These are phyloP conservation scores for Boechera retrofracta DNA, from an alignment of 345 rosid genomes.

Conservation along the genomic window DNA sequence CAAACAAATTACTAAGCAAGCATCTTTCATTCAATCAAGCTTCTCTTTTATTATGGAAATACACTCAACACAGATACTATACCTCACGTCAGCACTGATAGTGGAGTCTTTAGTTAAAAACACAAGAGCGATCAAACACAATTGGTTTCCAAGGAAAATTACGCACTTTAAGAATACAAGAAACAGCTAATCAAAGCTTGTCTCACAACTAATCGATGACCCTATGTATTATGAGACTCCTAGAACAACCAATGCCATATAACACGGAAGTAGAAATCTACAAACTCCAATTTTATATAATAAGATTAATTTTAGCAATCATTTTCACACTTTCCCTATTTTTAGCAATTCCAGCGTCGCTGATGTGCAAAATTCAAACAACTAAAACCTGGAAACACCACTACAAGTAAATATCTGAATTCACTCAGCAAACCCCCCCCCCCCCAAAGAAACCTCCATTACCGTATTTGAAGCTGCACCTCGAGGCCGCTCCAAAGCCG, in stretches of 20 bases:
- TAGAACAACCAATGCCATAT: slow-evolving; percentile 18
- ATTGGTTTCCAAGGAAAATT: not conserved
- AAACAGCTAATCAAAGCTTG: slow-evolving; percentile 10
- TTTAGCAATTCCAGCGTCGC: slow-evolving; percentile 6
- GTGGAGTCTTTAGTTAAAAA: not conserved
- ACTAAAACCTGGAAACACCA: not conserved
- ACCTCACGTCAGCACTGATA: not conserved
- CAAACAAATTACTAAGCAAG: slow-evolving; percentile 6
- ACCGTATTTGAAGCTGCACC: slow-evolving; percentile 78
- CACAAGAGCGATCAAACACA: slow-evolving; percentile 7
- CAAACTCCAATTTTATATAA: slow-evolving; percentile 20
- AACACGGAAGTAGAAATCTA: slow-evolving; percentile 5
- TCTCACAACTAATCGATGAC: slow-evolving; percentile 9
- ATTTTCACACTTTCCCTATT: not conserved
- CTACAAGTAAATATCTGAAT: slow-evolving; percentile 2
- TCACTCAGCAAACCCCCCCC: not conserved
- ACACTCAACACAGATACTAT: slow-evolving; percentile 2
- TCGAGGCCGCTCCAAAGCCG: slow-evolving; percentile 86
- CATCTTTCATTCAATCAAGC: not conserved
- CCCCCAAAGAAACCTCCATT: not conserved
- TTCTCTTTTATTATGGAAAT: not conserved
- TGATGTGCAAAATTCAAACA: slow-evolving; percentile 8
- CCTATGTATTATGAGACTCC: slow-evolving; percentile 1
- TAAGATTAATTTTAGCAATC: slow-evolving; percentile 3
- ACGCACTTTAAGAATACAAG: not conserved